These are phyloP conservation scores for Trichoderma gamsii DNA, from an alignment of 495 filamentous ascomycete genomes.

Conservation along the genomic window DNA sequence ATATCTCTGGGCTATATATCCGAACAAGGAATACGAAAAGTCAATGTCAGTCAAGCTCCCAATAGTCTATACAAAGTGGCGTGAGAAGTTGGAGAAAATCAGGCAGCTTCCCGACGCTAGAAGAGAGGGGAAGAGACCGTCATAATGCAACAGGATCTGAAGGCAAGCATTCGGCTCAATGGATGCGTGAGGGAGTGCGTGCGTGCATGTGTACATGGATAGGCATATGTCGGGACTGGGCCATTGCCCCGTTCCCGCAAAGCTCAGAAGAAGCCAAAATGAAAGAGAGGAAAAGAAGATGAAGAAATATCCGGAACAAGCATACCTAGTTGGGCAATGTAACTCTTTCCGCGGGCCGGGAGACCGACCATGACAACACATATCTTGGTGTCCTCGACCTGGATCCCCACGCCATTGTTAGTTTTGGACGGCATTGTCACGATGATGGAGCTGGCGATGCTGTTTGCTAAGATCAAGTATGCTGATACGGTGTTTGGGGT, in stretches of 20 bases:
- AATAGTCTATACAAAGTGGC: neutral
- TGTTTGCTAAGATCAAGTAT: neutral
- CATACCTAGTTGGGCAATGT: slow-evolving; percentile 94
- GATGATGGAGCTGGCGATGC: slow-evolving; percentile 12
- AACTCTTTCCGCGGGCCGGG: slow-evolving; percentile 90
- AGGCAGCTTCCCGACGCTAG: slow-evolving; percentile 1
- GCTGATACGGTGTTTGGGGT: slow-evolving; percentile 11
- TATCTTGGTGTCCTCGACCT: slow-evolving; percentile 91
- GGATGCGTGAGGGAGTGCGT: neutral
- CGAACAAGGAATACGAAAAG: neutral
- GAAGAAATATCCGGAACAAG: neutral
- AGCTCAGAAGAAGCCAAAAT: neutral
- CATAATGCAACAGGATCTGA: neutral
- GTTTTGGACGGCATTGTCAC: slow-evolving; percentile 38
- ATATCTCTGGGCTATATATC: slow-evolving; percentile 74
- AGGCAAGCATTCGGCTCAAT: neutral
- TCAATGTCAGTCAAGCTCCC: neutral
- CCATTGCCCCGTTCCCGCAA: neutral
- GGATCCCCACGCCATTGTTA: slow-evolving; percentile 43
- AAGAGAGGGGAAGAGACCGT: neutral
- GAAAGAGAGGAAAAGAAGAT: neutral
- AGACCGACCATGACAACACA: slow-evolving; percentile 99
- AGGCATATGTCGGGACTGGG: neutral
- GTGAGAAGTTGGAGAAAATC: neutral
- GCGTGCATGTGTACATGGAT: neutral